These are phyloP conservation scores for Astragalus membranaceus DNA, from an alignment of 306 rosid species.

Conservation along the genomic window DNA sequence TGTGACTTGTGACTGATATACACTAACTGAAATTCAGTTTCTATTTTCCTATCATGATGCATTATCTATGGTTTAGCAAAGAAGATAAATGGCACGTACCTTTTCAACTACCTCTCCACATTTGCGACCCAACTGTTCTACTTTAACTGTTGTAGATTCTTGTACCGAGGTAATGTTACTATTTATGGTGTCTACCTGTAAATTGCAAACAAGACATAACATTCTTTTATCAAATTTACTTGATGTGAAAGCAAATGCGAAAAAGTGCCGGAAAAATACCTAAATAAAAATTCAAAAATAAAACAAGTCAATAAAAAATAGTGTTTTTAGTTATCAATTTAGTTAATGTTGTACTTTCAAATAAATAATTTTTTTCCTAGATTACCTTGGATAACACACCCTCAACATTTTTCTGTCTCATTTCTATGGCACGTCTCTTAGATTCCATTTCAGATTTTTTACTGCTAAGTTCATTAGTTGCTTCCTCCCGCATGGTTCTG, in stretches of 20 bases:
- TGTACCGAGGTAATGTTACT: constrained; percentile 30
- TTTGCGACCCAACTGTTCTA: constrained; percentile 32
- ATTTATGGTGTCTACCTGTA: constrained; percentile 54
- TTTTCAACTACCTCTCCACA: constrained; percentile 47
- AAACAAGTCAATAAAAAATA: not conserved
- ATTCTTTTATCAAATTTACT: not conserved
- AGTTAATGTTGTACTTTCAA: not conserved
- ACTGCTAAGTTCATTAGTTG: constrained; percentile 34
- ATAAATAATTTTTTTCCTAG: not conserved
- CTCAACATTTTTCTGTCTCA: constrained; percentile 56
- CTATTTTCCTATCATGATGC: not conserved
- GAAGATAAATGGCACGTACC: constrained; percentile 34
- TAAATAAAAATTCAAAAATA: not conserved
- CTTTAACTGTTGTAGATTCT: constrained; percentile 44
- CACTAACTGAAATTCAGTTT: not conserved
- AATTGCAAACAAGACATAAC: constrained; percentile 20
- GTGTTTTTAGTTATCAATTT: not conserved
- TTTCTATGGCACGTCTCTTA: constrained; percentile 49
- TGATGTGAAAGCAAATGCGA: not conserved
- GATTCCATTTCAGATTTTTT: constrained; percentile 57
- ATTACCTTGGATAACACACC: constrained; percentile 58
- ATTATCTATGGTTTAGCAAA: not conserved
- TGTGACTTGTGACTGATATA: not conserved
- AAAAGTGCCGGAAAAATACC: not conserved
- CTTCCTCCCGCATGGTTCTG: constrained; percentile 47